Conservation (phyloP, 2,329 filamentous ascomycete genomes). For the Plectosphaerella sp. region DNA sequence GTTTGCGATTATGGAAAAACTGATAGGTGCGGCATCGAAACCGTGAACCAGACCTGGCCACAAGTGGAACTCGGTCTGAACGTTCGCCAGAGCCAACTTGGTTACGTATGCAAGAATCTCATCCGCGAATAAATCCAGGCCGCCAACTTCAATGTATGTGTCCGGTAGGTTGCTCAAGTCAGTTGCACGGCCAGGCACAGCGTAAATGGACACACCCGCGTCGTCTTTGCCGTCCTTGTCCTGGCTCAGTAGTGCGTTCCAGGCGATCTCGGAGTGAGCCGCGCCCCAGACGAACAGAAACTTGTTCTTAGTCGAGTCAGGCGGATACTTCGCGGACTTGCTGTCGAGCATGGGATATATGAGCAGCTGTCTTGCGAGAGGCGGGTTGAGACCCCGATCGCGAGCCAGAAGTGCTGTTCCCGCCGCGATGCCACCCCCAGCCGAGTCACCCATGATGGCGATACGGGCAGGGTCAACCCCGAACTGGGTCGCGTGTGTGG, state of each 20-base stretch:
- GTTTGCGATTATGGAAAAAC: constrained; percentile 15
- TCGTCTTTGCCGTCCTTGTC: constrained; percentile 9
- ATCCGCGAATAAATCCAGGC: constrained; percentile 31
- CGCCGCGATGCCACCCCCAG: constrained; percentile 15
- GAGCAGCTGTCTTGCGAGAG: constrained; percentile 22
- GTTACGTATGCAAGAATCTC: constrained; percentile 26
- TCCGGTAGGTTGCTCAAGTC: constrained; percentile 23
- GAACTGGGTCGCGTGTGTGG: constrained; percentile 13
- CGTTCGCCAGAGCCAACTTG: constrained; percentile 23
- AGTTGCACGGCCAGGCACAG: constrained; percentile 17
- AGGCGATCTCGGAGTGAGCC: constrained; percentile 14
- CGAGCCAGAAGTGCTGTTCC: constrained; percentile 33
- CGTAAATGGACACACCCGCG: constrained; percentile 12
- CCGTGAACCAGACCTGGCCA: constrained; percentile 35
- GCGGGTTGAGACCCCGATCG: constrained; percentile 16
- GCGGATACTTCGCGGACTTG: constrained; percentile 7
- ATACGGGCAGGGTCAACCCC: constrained; percentile 15
- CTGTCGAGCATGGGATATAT: constrained; percentile 29
- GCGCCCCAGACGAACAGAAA: constrained; percentile 13
- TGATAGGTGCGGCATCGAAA: constrained; percentile 19
- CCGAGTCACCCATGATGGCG: constrained; percentile 16
- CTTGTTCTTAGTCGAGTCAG: neutral
- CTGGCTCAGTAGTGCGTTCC: constrained; percentile 14
- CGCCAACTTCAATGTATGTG: constrained; percentile 33
- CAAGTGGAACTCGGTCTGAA: constrained; percentile 33